Evolutionary conservation across 768 basidiomycete species (phyloP), one percentile per base, ranked within the genome.

Genomic region (Serendipita vermifera): DNA sequence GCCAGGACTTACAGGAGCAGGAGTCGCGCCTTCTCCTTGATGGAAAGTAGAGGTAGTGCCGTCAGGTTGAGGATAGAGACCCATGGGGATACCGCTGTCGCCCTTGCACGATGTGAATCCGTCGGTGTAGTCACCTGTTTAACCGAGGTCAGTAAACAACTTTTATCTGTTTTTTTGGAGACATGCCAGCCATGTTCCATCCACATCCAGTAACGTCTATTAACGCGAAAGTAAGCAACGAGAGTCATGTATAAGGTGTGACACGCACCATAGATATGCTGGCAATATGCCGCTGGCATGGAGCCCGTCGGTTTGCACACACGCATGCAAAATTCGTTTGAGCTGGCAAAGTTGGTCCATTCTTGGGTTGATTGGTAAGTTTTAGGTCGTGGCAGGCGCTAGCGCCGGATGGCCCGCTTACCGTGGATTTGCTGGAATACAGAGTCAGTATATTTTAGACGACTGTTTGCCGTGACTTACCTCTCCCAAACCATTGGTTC

Each of bases 311-410:
- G 62, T 56, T 68, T 66, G 62, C 68, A 69, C 1, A 61, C 64
- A 61, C 67, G 67, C 51, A 64, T 55, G 66, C 68, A 69, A 63
- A 65, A 66, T 17, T 46, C 33, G 17, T 29, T 51, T 9, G 32
- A 20, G 27, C 46, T 51, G 58, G 64, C 63, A 57, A 66, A 66
- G 61, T 64, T 62, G 3, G 46, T 51, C 46, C 46, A 51, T 51
- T 51, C 46, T 9, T 51, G 46, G 22, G 32, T 51, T 51, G 24
- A 29, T 29, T 51, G n/a, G 1, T 15, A 29, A 36, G 35, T 9
- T 36, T 36, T n/a, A 36, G 35, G 9, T 9, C 9, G 35, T 36
- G 15, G 46, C 20, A 51, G 29, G n/a, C n/a, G n/a, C n/a, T n/a
- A n/a, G n/a, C n/a, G n/a, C n/a, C n/a, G n/a, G n/a, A n/a, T n/a